Evolutionary conservation across 2,329 filamentous ascomycete species (phyloP).

Genomic region (Colletotrichum sp.): DNA sequence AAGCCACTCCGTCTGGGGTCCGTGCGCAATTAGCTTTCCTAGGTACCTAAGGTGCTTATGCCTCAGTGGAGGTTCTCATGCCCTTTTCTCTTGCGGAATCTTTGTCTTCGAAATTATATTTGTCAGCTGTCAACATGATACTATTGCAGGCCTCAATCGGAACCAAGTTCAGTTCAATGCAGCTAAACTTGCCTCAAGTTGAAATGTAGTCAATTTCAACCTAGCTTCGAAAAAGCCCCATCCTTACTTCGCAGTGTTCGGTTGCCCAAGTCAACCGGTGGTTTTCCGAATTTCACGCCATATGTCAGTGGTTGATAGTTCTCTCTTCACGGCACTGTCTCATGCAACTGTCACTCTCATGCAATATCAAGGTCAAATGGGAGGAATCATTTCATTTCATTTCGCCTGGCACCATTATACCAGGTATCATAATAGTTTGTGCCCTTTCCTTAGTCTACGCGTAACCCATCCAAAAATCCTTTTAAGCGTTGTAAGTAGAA

Average conservation of each 20-base stretch:
- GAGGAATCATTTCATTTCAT: conserved; percentile 16
- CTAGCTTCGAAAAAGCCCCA: background rate
- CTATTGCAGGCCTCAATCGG: background rate
- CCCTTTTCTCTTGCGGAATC: background rate
- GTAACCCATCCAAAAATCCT: conserved; percentile 8
- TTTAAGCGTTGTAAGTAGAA: conserved; percentile 95
- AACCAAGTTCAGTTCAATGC: rapidly evolving
- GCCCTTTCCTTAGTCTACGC: conserved; percentile 17
- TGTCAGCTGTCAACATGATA: background rate
- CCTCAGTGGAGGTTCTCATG: background rate
- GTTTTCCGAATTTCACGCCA: background rate
- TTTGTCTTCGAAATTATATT: background rate
- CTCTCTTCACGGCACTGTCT: rapidly evolving
- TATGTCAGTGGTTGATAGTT: no score
- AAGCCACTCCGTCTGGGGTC: background rate
- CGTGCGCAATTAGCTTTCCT: background rate
- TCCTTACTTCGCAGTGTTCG: rapidly evolving
- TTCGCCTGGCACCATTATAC: conserved; percentile 19
- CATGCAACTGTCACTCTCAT: rapidly evolving
- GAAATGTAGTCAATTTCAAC: rapidly evolving
- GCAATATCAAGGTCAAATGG: background rate
- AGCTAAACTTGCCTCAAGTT: rapidly evolving
- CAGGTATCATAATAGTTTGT: conserved; percentile 14
- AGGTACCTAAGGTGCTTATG: background rate
- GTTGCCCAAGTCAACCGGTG: background rate